phyloP scores from a whole-genome alignment of 2,329 filamentous ascomycete species.

The Colletotrichum sublineola region DNA sequence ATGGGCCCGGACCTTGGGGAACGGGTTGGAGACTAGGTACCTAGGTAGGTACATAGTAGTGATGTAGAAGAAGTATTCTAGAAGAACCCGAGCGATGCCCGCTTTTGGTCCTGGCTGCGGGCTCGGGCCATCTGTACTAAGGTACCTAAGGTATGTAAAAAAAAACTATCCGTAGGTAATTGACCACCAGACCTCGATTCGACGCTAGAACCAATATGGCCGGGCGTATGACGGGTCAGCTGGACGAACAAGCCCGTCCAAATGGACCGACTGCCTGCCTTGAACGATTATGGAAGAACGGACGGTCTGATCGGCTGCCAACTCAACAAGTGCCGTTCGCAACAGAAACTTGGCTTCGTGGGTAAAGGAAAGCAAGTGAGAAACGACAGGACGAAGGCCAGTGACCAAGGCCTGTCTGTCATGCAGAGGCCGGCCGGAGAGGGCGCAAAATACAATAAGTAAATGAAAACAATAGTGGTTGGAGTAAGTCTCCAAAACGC shows the following conservation, averaged over 20 bases:
- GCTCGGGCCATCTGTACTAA: conserved; percentile 13
- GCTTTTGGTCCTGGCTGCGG: neutral
- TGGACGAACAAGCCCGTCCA: conserved; percentile 21
- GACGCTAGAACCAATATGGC: conserved; percentile 33
- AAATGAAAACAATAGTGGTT: neutral
- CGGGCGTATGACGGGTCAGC: conserved; percentile 23
- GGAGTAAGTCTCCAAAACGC: conserved; percentile 33
- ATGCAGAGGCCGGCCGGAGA: conserved; percentile 8
- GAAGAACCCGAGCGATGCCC: conserved; percentile 2
- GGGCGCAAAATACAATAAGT: neutral
- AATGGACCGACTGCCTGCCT: neutral
- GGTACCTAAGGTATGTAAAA: neutral
- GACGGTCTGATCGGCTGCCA: conserved; percentile 28
- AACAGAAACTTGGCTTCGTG: conserved; percentile 15
- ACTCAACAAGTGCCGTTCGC: conserved; percentile 27
- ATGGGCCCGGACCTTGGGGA: conserved; percentile 27
- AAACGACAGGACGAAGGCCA: conserved; percentile 29
- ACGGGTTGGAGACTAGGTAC: conserved; percentile 28
- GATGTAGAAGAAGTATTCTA: conserved; percentile 28
- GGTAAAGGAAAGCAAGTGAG: neutral
- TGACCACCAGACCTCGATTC: conserved; percentile 22
- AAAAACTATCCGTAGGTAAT: neutral
- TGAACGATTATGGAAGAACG: neutral
- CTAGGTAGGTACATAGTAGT: too few relatives aligned
- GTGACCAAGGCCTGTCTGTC: conserved; percentile 17